Base-by-base conservation (phyloP, 768 basidiomycete species). In the Mycena polygramma region DNA sequence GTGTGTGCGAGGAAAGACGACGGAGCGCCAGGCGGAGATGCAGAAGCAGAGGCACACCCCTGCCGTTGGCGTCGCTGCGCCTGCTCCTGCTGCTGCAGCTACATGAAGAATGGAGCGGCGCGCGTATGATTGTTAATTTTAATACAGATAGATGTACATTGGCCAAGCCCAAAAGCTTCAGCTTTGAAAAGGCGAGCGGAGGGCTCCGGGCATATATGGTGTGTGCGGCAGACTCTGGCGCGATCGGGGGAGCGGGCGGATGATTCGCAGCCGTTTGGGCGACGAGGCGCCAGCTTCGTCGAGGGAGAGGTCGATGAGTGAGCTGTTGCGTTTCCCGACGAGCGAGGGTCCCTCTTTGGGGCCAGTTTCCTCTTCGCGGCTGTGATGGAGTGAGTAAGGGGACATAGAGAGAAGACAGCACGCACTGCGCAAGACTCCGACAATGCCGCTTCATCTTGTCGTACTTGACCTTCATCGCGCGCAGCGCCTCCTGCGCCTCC, bases 401-500 rank as follows among this genome's bases (percentile, higher is more conserved):
- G n/a, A n/a, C n/a, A n/a, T n/a, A n/a, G n/a, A n/a, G 24, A 7
- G 0, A n/a, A 14, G 37, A 24, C 30, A 30, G 30, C 11, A 69
- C 72, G 57, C 57, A 74, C 69, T 68, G 37, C 1, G 62, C 65
- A 22, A 30, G 30, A 52, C 51, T 36, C 69, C 69, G 17, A 73
- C 61, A 69, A 20, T 71, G 72, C 46, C 46, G 35, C 63, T 75
- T 75, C 37, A 79, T 74, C 19, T 75, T 69, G 35, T 69, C 63
- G 58, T 78, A 79, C 26, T 75, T 75, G 45, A 20, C 55, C 20
- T 63, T 64, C 36, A 78, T 59, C 14, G 36, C 45, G 3, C 10
- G 17, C 35, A 66, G 11, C 1, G 64, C 36, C 48, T 75, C 73
- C 71, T 79, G 77, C 17, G 80, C 77, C 67, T 76, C 72, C 66